Evolutionary conservation across 2,329 filamentous ascomycete genomes (phyloP).

Genomic region (Ophiocordyceps camponoti-saundersi): DNA sequence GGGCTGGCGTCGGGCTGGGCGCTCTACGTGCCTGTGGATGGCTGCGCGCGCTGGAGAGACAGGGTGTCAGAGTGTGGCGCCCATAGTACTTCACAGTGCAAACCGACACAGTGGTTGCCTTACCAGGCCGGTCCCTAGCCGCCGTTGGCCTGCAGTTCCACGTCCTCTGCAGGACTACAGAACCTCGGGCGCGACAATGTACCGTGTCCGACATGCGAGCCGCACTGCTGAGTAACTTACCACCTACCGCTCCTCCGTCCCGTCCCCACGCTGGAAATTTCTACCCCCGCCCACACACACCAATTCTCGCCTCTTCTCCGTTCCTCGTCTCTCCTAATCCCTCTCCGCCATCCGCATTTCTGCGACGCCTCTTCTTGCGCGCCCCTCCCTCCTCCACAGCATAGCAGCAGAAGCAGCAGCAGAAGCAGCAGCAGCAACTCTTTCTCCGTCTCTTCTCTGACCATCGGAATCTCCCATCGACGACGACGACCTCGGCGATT

Average conservation of each 20-base stretch:
- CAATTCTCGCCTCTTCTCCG: conserved; percentile 2
- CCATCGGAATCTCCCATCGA: no score
- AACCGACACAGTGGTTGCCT: no score
- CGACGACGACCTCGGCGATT: conserved; percentile 3
- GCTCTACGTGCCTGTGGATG: not conserved
- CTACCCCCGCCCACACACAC: conserved; percentile 4
- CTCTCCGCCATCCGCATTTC: conserved; percentile 1
- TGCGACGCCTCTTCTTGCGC: no score
- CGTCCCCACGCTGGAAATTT: conserved; percentile 6
- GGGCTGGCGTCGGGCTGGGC: not conserved
- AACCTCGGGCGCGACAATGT: not conserved
- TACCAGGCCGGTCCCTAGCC: no score
- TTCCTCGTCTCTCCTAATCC: conserved; percentile 1
- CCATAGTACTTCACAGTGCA: not conserved
- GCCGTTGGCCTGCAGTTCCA: no score
- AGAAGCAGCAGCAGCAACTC: no score
- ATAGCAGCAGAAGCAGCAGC: not conserved
- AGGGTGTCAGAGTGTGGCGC: not conserved
- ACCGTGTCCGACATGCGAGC: not conserved
- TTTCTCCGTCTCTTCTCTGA: no score
- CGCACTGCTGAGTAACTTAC: not conserved
- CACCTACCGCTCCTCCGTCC: conserved; percentile 1
- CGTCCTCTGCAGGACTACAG: no score
- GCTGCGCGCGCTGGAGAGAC: not conserved
- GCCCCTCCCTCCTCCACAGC: not conserved